phyloP scores from a whole-genome alignment of 768 basidiomycete species.

The Ramaria rubella region DNA sequence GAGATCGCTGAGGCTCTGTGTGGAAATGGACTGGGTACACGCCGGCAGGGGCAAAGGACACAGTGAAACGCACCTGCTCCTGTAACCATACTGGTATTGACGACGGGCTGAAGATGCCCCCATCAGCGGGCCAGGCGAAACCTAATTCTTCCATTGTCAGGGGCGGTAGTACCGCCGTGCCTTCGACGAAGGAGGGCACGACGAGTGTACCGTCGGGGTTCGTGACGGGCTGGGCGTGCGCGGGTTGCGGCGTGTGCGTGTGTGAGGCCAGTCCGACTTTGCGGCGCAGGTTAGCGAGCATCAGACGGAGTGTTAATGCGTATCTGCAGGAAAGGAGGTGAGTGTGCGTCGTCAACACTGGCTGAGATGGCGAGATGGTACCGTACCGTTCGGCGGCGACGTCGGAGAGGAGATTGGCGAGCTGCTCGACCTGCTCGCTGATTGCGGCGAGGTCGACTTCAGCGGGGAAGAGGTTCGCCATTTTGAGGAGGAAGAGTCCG shows the following conservation, averaged over 20 bases:
- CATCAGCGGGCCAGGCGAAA: conserved; percentile 54
- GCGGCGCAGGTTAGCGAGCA: conserved; percentile 86
- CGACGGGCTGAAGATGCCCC: conserved; percentile 63
- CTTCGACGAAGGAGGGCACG: conserved; percentile 48
- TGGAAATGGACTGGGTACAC: neutral
- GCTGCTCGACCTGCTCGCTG: conserved; percentile 80
- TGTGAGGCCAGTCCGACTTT: conserved; percentile 59
- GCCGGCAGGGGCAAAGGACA: neutral
- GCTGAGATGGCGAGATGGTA: neutral
- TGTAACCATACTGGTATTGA: conserved; percentile 89
- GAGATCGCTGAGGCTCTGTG: conserved; percentile 78
- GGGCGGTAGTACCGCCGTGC: conserved; percentile 44
- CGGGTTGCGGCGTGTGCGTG: conserved; percentile 15
- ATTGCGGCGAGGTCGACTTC: conserved; percentile 75
- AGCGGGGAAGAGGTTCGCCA: conserved; percentile 87
- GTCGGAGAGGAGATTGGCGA: conserved; percentile 84
- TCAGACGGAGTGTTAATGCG: conserved; percentile 84
- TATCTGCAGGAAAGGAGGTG: conserved; percentile 45
- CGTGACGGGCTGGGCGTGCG: conserved; percentile 43
- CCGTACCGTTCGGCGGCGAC: conserved; percentile 84
- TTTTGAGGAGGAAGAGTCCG: conserved; percentile 86
- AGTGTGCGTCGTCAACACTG: neutral
- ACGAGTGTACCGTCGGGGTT: conserved; percentile 51
- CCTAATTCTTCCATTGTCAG: conserved; percentile 85
- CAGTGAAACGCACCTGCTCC: conserved; percentile 59